Evolutionary conservation across 306 rosid genomes (phyloP).

Genomic region (Corylus heterophylla): DNA sequence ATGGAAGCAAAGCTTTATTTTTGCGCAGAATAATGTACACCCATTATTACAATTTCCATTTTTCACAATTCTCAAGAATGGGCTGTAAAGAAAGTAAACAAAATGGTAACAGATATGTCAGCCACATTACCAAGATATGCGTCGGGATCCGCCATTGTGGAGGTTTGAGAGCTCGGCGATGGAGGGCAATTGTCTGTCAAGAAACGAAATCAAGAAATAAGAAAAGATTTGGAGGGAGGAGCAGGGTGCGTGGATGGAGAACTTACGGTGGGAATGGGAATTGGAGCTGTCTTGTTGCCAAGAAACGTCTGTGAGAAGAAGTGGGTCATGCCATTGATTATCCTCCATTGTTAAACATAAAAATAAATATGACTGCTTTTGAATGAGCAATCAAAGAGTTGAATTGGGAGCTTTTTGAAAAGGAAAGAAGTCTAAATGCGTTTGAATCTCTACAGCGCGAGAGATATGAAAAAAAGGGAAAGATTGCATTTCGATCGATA

Average conservation of each 20-base stretch:
- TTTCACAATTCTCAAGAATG: conserved; percentile 19
- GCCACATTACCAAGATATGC: conserved; percentile 24
- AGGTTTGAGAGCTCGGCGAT: conserved; percentile 35
- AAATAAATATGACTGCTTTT: conserved; percentile 22
- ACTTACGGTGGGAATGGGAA: conserved; percentile 38
- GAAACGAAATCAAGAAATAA: conserved; percentile 17
- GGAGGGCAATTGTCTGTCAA: conserved; percentile 33
- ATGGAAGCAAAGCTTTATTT: conserved; percentile 26
- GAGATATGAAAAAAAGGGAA: background rate
- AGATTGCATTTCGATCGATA: conserved; percentile 13
- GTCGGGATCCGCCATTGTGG: conserved; percentile 47
- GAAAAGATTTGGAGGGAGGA: conserved; percentile 13
- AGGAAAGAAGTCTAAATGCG: conserved; percentile 17
- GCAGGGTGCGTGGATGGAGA: background rate
- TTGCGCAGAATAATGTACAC: conserved; percentile 5
- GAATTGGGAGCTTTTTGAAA: conserved; percentile 15
- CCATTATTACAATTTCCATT: background rate
- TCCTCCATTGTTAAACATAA: conserved; percentile 47
- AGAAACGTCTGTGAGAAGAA: conserved; percentile 61
- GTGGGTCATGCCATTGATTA: conserved; percentile 58
- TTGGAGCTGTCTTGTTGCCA: conserved; percentile 30
- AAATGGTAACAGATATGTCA: conserved; percentile 18
- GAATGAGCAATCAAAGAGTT: conserved; percentile 26
- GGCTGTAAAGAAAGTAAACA: conserved; percentile 22
- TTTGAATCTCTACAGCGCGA: background rate